phyloP scores from a whole-genome alignment of 805 yeast species.

The Myxozyma geophila region DNA sequence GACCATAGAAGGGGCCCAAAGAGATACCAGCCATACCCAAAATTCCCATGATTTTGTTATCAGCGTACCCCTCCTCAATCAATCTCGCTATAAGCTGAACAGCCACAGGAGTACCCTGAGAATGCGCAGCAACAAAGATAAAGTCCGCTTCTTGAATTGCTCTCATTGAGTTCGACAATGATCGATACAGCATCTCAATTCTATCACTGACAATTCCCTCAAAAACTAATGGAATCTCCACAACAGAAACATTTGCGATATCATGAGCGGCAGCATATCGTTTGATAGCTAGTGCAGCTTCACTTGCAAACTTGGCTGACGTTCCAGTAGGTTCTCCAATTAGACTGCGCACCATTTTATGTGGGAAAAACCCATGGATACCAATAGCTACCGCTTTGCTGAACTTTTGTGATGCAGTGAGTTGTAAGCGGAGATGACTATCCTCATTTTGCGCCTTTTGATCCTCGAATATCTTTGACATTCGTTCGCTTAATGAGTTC shows the following conservation, averaged over 20 bases:
- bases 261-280: conserved; percentile 61
- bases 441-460: conserved; percentile 4
- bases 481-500: conserved; percentile 17
- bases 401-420: conserved; percentile 22
- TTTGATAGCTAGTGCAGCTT: conserved; percentile 78
- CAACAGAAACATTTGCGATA: conserved; percentile 56
- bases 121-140: conserved; percentile 89
- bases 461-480: conserved; percentile 17
- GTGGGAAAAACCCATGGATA: conserved; percentile 96
- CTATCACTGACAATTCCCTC: conserved; percentile 90
- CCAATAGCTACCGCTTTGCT: conserved; percentile 78
- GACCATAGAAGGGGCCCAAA: conserved; percentile 91
- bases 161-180: conserved; percentile 67
- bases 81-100: conserved; percentile 75
- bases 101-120: conserved; percentile 95
- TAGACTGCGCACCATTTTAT: conserved; percentile 77
- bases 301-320: conserved; percentile 84
- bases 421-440: conserved; percentile 10
- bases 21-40: conserved; percentile 96
- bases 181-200: conserved; percentile 76
- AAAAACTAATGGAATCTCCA: conserved; percentile 88
- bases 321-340: conserved; percentile 98
- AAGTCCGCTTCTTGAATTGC: conserved; percentile 69
- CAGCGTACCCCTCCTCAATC: conserved; percentile 60
- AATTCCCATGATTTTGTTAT: conserved; percentile 60